A percentile compares a stretch with the other conserved stretches of the same genome.
Evolutionary conservation across 306 rosid species (phyloP).

Genomic region (Casuarina glauca): DNA sequence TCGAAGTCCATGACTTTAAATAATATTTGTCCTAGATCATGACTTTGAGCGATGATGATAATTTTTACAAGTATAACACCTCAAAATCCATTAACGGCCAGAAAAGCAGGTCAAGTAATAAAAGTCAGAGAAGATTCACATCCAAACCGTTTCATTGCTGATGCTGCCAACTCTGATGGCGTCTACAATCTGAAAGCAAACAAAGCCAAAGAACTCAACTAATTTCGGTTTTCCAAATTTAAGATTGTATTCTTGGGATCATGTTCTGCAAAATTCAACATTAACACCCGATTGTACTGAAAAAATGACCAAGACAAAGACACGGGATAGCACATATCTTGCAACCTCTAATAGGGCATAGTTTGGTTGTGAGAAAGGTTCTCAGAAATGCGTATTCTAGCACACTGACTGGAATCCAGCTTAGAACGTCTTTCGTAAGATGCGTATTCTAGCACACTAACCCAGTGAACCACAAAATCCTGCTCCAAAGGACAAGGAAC

Average conservation of each 20-base stretch:
- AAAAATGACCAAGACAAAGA: neutral
- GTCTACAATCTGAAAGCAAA: neutral
- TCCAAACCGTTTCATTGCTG: neutral
- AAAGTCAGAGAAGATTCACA: neutral
- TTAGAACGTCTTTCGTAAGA: too few species aligned
- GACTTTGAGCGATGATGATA: neutral
- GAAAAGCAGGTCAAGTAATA: slow-evolving; percentile 6
- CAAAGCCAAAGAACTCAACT: too few species aligned
- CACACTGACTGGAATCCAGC: too few species aligned
- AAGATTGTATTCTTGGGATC: neutral
- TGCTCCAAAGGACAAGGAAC: too few species aligned
- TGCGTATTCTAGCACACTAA: neutral
- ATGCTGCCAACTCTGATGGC: neutral
- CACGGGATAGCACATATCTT: neutral
- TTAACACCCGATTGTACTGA: neutral
- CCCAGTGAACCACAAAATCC: neutral
- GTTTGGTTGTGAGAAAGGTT: neutral
- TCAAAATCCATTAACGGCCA: neutral
- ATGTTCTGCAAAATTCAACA: neutral
- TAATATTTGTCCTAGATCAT: neutral
- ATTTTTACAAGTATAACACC: neutral
- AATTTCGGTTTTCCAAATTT: neutral
- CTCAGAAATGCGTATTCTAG: too few species aligned
- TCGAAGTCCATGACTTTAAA: neutral
- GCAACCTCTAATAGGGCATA: neutral